Percentiles rank a stretch among this genome's conserved stretches.
phyloP scores from a whole-genome alignment of 768 basidiomycete species.

The Agaricus bisporus region DNA sequence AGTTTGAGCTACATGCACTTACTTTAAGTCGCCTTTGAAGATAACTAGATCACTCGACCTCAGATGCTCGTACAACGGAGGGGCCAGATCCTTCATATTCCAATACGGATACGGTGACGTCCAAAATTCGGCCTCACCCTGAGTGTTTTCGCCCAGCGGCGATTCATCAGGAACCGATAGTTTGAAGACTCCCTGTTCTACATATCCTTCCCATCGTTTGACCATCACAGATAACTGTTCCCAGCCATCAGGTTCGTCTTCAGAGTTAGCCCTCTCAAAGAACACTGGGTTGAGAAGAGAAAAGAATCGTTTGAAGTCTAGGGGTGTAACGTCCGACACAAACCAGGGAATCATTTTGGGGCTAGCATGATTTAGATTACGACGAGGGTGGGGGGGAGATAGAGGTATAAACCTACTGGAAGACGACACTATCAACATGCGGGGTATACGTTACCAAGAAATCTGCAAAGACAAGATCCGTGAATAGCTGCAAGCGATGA shows the following conservation, averaged over 20 bases:
- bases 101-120: constrained; percentile 72
- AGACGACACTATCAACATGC: constrained; percentile 73
- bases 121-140: constrained; percentile 51
- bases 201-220: constrained; percentile 64
- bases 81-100: constrained; percentile 55
- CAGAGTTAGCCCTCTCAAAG: constrained; percentile 31
- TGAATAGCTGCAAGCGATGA: constrained; percentile 59
- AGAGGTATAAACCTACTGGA: constrained; percentile 59
- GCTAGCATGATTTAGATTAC: constrained; percentile 31
- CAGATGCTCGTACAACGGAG: constrained; percentile 44
- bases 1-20: constrained; percentile 21
- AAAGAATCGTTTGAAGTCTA: constrained; percentile 68
- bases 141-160: constrained; percentile 39
- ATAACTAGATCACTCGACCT: constrained; percentile 62
- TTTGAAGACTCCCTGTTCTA: constrained; percentile 64
- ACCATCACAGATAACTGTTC: constrained; percentile 55
- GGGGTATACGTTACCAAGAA: constrained; percentile 90
- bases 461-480: constrained; percentile 89
- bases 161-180: constrained; percentile 64
- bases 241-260: constrained; percentile 11
- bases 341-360: constrained; percentile 97
- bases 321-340: constrained; percentile 88
- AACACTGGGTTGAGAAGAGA: constrained; percentile 61
- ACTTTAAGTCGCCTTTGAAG: constrained; percentile 96
- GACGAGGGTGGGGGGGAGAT: background rate